Conservation (phyloP, 163 green algal species). For the Volvox carteri region DNA sequence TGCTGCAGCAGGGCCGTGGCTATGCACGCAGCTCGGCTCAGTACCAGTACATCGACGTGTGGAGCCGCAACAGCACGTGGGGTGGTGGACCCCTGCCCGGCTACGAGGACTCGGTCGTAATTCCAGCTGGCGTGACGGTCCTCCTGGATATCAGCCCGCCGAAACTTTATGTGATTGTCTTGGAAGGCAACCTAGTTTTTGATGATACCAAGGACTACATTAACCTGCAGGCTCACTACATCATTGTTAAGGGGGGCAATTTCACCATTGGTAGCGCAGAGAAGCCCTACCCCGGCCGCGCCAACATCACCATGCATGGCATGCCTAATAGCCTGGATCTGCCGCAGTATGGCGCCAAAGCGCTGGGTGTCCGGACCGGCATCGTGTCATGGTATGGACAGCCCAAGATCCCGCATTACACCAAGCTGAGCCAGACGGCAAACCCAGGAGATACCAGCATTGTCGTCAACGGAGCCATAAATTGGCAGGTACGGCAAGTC, state of each 20-base stretch:
- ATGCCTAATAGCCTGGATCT: constrained; percentile 55
- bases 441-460: constrained; percentile 52
- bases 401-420: constrained; percentile 81
- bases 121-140: constrained; percentile 70
- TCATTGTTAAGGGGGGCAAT: constrained; percentile 74
- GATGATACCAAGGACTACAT: constrained; percentile 57
- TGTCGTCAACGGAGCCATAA: constrained; percentile 53
- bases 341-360: constrained; percentile 77
- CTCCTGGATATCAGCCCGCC: constrained; percentile 76
- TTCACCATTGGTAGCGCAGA: constrained; percentile 69
- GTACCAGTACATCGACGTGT: constrained; percentile 78
- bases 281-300: constrained; percentile 47
- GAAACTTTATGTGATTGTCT: constrained; percentile 65
- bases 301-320: constrained; percentile 66
- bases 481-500: constrained; percentile 49
- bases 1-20: constrained; percentile 43
- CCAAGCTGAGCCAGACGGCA: constrained; percentile 56
- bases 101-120: constrained; percentile 68
- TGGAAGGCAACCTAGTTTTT: constrained; percentile 78
- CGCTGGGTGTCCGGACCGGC: constrained; percentile 74
- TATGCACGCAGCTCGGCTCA: not conserved
- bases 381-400: constrained; percentile 71
- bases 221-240: constrained; percentile 70
- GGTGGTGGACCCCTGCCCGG: constrained; percentile 65
- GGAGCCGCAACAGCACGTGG: constrained; percentile 74